These are phyloP conservation scores for Xylaria arbuscula DNA, from an alignment of 2,329 filamentous ascomycete genomes.

Conservation along the genomic window DNA sequence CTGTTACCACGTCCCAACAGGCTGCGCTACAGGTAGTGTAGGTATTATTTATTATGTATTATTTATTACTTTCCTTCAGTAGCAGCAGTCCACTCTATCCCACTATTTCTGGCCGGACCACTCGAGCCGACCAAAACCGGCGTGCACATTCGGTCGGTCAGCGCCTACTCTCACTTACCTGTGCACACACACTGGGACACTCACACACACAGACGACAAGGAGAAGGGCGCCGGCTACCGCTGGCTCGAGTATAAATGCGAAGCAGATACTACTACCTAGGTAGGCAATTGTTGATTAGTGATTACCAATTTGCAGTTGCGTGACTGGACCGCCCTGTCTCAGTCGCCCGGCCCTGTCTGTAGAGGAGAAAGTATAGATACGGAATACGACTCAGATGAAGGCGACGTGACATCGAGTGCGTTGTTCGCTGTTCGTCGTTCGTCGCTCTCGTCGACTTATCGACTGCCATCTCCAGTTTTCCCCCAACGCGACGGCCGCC, in stretches of 20 bases:
- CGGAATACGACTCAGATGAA: conserved; percentile 12
- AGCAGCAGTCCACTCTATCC: neutral
- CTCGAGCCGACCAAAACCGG: neutral
- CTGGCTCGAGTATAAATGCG: conserved; percentile 6
- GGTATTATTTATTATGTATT: neutral
- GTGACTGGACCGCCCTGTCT: conserved; percentile 11
- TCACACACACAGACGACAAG: neutral
- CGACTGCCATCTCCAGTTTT: conserved; percentile 38
- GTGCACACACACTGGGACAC: too few species aligned
- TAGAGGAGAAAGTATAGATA: too few species aligned
- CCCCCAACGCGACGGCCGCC: conserved; percentile 40
- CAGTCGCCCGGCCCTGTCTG: neutral
- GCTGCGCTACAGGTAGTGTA: too few species aligned
- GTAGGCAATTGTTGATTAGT: conserved; percentile 20
- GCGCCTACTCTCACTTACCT: neutral
- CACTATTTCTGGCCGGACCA: conserved; percentile 17
- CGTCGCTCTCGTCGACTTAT: conserved; percentile 9
- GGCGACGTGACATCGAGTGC: conserved; percentile 13
- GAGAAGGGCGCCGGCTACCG: neutral
- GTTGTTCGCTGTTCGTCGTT: neutral
- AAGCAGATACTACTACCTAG: neutral
- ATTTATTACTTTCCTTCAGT: neutral
- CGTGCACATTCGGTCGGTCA: neutral
- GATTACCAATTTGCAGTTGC: conserved; percentile 10
- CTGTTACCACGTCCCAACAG: neutral